These are phyloP conservation scores for Nicotiana undulata DNA, from an alignment of 257 asterid genomes.

Conservation along the genomic window DNA sequence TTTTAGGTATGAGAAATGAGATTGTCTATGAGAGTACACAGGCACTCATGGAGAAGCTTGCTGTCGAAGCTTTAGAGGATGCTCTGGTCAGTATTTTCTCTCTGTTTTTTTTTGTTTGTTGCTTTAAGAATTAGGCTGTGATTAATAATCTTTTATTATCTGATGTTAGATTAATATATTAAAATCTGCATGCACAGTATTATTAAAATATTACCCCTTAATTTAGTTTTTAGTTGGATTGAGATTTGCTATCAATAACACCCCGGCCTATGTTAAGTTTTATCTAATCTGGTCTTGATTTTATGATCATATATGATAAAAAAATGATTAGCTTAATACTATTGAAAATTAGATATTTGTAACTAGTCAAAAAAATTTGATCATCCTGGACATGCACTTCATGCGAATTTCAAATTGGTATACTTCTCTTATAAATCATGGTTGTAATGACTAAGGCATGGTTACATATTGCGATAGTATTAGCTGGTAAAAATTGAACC, in stretches of 20 bases:
- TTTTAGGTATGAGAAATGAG: conserved; percentile 44
- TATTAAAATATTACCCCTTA: not conserved
- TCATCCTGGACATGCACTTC: not conserved
- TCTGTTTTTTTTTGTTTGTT: too few relatives aligned
- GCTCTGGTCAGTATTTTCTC: conserved; percentile 60
- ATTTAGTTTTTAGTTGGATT: not conserved
- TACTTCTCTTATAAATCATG: not conserved
- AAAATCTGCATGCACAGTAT: not conserved
- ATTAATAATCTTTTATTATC: not conserved
- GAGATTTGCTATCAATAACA: not conserved
- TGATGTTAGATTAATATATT: not conserved
- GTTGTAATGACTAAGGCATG: not conserved
- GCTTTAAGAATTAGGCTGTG: not conserved
- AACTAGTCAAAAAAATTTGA: not conserved
- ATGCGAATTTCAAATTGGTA: not conserved
- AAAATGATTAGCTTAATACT: not conserved
- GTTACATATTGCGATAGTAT: not conserved
- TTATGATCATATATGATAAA: not conserved
- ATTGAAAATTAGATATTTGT: not conserved
- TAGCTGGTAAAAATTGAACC: not conserved
- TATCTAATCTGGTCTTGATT: not conserved
- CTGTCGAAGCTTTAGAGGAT: conserved; percentile 70
- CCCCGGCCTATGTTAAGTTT: not conserved
- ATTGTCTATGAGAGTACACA: conserved; percentile 39
- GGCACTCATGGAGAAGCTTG: conserved; percentile 42